A percentile compares a stretch with the other conserved stretches of the same genome.
Conservation (phyloP, 306 rosid species). For the Chamaecrista fasciculata region DNA sequence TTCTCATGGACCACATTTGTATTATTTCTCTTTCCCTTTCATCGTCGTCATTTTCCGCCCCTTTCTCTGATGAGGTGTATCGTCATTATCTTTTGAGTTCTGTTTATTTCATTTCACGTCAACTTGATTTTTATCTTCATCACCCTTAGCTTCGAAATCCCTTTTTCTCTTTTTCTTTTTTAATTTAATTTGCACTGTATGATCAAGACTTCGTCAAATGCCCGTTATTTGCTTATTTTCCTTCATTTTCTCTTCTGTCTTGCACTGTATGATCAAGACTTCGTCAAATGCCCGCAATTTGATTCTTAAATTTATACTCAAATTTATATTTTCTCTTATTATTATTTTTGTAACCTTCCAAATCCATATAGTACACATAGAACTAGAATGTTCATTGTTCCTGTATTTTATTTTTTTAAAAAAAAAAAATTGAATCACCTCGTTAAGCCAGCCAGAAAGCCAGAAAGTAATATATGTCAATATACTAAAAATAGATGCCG, state of each 20-base stretch:
- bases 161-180: no score
- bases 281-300: not conserved
- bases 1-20: conserved; percentile 27
- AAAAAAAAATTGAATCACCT: not conserved
- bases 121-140: conserved; percentile 3
- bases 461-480: not conserved
- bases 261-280: no score
- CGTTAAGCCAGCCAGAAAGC: not conserved
- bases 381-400: conserved; percentile 8
- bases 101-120: conserved; percentile 11
- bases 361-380: conserved; percentile 1
- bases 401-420: not conserved
- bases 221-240: conserved; percentile 9
- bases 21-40: no score
- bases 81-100: not conserved
- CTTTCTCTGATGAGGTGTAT: not conserved
- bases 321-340: not conserved
- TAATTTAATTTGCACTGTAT: no score
- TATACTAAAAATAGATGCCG: not conserved
- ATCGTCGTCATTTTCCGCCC: not conserved
- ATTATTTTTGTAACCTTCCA: conserved; percentile 16
- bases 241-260: not conserved
- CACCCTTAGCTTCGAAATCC: no score
- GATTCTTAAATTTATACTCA: no score
- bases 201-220: conserved; percentile 17